Base-by-base conservation (phyloP, 2,329 filamentous ascomycete genomes). In the Epichloe glyceriae region DNA sequence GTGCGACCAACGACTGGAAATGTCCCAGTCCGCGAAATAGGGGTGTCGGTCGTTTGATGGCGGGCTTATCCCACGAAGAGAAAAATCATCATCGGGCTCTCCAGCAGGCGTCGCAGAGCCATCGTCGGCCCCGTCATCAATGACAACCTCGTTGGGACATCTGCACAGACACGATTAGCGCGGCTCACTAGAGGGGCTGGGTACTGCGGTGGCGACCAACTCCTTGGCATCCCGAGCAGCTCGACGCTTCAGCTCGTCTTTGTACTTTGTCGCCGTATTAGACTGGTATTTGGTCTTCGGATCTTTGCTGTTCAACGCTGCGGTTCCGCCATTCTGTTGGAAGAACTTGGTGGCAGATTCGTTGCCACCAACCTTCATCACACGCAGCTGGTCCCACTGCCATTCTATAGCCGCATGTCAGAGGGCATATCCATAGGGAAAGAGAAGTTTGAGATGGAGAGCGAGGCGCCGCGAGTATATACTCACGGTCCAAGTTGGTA, bases 351-450 rank as follows among this genome's bases (percentile, higher is more conserved):
- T 96, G 46, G 93, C 93, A 52, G 89, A 95, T 71, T 97, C 91
- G 64, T 98, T 98, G 52, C 93, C 93, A 57, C 93, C 93, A 15
- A 97, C 89, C 73, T 98, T 98, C 91, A 98, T 97, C 52, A 91
- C 71, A 49, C 93, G 86, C 54, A 98, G 78, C 68, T 98, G 93
- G 59, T 96, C 89, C 93, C 93, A 98, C 86, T 96, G 89, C 93
- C 93, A 98, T 74, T 88, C 84, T 87, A 61, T 38, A 49, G 30
- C 45, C 33, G 33, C 46, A 42, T 22, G 46, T 56, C 52, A 56
- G 56, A 35, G 7, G 12, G 7, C 4, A n/a, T 5, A 4, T 14
- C 30, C 17, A 30, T 30, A 8, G 26, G 26, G 26, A 30, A 4
- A 30, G 26, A 30, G 3, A 30, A 11, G 8, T 30, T 30, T 30